A percentile compares a stretch with the other conserved stretches of the same genome.
phyloP scores from a whole-genome alignment of 2,329 filamentous ascomycete genomes.

The Pseudogymnoascus verrucosus region DNA sequence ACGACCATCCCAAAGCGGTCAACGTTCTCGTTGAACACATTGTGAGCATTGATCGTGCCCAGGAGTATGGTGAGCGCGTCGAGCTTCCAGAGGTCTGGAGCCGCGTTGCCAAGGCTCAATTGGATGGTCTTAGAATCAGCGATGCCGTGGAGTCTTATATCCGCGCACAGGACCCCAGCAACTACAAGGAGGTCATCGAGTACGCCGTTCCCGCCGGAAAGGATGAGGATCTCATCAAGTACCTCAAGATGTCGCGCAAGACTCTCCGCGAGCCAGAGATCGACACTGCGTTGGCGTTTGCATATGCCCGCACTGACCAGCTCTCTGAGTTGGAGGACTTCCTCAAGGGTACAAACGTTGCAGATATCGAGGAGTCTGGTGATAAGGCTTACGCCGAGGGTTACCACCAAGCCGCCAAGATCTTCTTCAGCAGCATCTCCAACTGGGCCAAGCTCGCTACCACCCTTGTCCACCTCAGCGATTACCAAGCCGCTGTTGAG shows the following conservation, averaged over 20 bases:
- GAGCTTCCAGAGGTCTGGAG: slow-evolving; percentile 96
- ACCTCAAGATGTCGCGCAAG: slow-evolving; percentile 93
- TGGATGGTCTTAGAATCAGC: slow-evolving; percentile 85
- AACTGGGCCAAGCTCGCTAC: slow-evolving; percentile 99
- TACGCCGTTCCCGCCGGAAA: slow-evolving; percentile 92
- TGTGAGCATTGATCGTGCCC: slow-evolving; percentile 94
- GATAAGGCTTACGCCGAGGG: slow-evolving; percentile 97
- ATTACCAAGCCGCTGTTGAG: slow-evolving; percentile 96
- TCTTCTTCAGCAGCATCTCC: slow-evolving; percentile 96
- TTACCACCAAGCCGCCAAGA: slow-evolving; percentile 92
- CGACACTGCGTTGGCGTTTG: slow-evolving; percentile 90
- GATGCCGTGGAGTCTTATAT: slow-evolving; percentile 97
- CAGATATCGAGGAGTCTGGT: slow-evolving; percentile 91
- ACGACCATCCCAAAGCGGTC: slow-evolving; percentile 77
- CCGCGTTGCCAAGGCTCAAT: slow-evolving; percentile 93
- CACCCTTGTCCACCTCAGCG: slow-evolving; percentile 90
- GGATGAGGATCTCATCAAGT: slow-evolving; percentile 96
- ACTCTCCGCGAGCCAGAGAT: slow-evolving; percentile 88
- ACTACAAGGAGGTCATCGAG: slow-evolving; percentile 94
- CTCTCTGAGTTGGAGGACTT: slow-evolving; percentile 94
- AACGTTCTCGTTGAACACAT: slow-evolving; percentile 93
- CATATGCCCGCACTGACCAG: slow-evolving; percentile 85
- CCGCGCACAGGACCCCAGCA: slow-evolving; percentile 83
- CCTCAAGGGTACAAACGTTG: slow-evolving; percentile 84
- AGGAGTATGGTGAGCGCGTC: slow-evolving; percentile 90